phyloP scores from a whole-genome alignment of 2,329 filamentous ascomycete species.

The Salinomyces thailandicus region DNA sequence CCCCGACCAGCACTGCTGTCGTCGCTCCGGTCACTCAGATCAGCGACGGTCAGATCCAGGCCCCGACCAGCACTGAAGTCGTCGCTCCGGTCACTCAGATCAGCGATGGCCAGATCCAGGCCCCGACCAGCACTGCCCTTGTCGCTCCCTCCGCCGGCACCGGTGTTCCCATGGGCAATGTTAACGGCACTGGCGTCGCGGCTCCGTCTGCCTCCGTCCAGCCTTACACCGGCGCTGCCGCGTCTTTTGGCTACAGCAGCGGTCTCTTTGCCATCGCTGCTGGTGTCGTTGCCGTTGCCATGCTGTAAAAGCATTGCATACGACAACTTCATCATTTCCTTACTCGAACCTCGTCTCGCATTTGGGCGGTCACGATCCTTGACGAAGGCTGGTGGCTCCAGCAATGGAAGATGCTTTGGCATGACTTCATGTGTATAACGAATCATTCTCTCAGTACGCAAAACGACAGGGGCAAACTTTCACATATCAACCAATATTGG shows the following conservation, averaged over 20 bases:
- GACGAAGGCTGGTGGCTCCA: conserved; percentile 1
- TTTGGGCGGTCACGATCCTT: conserved; percentile 9
- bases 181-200: conserved; percentile 6
- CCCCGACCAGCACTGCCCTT: conserved; percentile 8
- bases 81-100: conserved; percentile 1
- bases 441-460: conserved; percentile 10
- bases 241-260: conserved; percentile 13
- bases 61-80: conserved; percentile 3
- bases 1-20: conserved; percentile 16
- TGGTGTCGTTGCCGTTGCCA: conserved; percentile 20
- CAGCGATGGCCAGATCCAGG: conserved; percentile 1
- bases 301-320: conserved; percentile 18
- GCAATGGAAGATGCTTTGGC: conserved; percentile 11
- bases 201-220: conserved; percentile 2
- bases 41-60: conserved; percentile 14
- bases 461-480: neutral
- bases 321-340: too few species aligned
- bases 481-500: neutral
- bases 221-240: conserved; percentile 25
- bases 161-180: neutral
- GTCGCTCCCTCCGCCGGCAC: conserved; percentile 11
- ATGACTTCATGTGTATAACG: conserved; percentile 20
- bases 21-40: conserved; percentile 19
- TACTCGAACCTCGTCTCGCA: neutral
- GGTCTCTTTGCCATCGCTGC: conserved; percentile 23